Conservation (phyloP, 331 rosid genomes). For the Pyracantha coccinea region DNA sequence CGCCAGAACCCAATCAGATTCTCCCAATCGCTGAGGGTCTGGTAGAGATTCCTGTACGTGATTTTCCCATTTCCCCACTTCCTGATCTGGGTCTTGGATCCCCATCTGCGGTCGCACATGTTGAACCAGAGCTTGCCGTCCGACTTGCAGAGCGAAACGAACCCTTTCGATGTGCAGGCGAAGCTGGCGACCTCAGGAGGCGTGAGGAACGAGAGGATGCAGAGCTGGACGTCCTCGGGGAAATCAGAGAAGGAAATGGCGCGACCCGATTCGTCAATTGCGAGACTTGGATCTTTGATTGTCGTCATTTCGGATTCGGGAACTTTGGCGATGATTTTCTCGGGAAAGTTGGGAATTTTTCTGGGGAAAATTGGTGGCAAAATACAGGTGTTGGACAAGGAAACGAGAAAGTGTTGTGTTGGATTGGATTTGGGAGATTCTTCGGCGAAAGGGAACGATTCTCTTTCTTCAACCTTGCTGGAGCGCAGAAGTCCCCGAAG, state of each 20-base stretch:
- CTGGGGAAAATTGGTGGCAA: neutral
- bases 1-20: conserved; percentile 90
- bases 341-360: neutral
- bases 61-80: conserved; percentile 59
- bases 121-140: conserved; percentile 77
- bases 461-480: neutral
- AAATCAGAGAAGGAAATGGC: conserved; percentile 54
- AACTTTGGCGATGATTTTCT: neutral
- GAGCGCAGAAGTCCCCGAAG: neutral
- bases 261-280: neutral
- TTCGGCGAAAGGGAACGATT: conserved; percentile 25
- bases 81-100: conserved; percentile 55
- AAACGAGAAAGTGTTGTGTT: neutral
- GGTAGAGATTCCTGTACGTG: conserved; percentile 47
- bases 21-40: conserved; percentile 63
- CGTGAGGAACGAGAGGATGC: conserved; percentile 72
- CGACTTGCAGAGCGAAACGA: conserved; percentile 39
- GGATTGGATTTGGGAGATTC: conserved; percentile 18
- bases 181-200: conserved; percentile 56
- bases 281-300: neutral
- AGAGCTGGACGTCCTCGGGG: conserved; percentile 80
- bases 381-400: neutral
- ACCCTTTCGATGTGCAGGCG: conserved; percentile 75
- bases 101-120: conserved; percentile 83
- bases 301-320: conserved; percentile 15